Conservation (phyloP, 208 protist species). For the Acanthamoeba triangularis region DNA sequence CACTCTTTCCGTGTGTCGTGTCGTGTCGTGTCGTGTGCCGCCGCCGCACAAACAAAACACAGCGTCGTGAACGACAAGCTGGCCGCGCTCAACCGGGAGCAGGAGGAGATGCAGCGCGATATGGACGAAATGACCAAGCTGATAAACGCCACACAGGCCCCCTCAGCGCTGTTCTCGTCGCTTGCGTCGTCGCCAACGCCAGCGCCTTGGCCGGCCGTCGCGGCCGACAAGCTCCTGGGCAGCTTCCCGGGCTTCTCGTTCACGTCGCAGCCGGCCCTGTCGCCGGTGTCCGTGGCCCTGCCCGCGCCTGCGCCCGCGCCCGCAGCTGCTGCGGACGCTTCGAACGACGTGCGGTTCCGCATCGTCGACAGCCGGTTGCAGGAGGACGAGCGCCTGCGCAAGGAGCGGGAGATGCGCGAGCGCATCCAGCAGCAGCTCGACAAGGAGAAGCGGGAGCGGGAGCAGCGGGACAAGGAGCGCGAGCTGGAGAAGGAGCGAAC, state of each 20-base stretch:
- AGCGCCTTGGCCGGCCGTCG: too few relatives aligned
- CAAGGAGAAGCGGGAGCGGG: background rate
- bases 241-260: too few relatives aligned
- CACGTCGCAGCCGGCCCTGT: too few relatives aligned
- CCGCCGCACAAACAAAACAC: background rate
- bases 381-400: background rate
- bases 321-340: background rate
- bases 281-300: too few relatives aligned
- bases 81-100: too few relatives aligned
- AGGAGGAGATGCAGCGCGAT: too few relatives aligned
- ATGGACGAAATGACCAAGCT: too few relatives aligned
- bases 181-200: too few relatives aligned
- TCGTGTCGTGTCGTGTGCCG: background rate
- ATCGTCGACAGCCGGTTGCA: background rate
- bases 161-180: too few relatives aligned
- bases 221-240: too few relatives aligned
- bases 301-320: background rate
- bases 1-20: background rate
- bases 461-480: background rate
- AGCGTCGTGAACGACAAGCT: background rate
- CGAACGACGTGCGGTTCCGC: background rate
- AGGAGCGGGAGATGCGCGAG: background rate
- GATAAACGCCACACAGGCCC: too few relatives aligned
- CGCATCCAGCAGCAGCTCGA: background rate
- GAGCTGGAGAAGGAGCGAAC: background rate